Base-by-base conservation (phyloP, 176 grass and related monocot species). In the Musa itinerans region DNA sequence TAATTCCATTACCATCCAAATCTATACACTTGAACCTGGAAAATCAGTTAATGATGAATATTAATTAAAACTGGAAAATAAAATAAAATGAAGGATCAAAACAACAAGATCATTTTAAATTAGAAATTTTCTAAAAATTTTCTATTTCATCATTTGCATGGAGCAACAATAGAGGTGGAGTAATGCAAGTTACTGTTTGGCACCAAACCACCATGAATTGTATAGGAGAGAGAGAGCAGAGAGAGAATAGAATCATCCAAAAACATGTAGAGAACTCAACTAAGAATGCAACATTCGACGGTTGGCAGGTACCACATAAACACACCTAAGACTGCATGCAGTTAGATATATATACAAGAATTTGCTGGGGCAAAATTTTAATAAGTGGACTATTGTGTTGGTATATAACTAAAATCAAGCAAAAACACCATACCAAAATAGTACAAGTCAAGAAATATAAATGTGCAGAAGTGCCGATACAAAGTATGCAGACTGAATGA, bases 21-120 rank as follows among this genome's bases (percentile, higher is more conserved):
- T 99, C 96, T 79, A 99, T 89, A 82, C 96, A 99, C 79, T 95
- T 99, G 81, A 99, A 99, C 96, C 96, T 99, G 85, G 29, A 78
- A 89, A 78, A 59, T 25, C 57, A 76, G 24, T 27, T 77, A 20
- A 71, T 52, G 63, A 20, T 53, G 22, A 74, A 68, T 74, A 49
- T 63, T 19, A 66, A 77, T 72, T 13, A 25, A 9, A 53, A 53
- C 57, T 22, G 74, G 21, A 71, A 67, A 2, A 73, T 54, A 53
- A 77, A 49, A 83, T 43, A 64, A 68, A 73, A 15, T 21, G 57
- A 62, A 19, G 20, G 7, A n/a, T 62, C 15, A 17, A 62, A 5
- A 4, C 34, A 6, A 43, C 4, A 43, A 43, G 6, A 43, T 6
- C 34, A 43, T 43, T 43, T 61, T 61, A 20, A 61, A n/a, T 61